These are phyloP conservation scores for Diaporthe eres DNA, from an alignment of 2,329 filamentous ascomycete genomes.

Conservation along the genomic window DNA sequence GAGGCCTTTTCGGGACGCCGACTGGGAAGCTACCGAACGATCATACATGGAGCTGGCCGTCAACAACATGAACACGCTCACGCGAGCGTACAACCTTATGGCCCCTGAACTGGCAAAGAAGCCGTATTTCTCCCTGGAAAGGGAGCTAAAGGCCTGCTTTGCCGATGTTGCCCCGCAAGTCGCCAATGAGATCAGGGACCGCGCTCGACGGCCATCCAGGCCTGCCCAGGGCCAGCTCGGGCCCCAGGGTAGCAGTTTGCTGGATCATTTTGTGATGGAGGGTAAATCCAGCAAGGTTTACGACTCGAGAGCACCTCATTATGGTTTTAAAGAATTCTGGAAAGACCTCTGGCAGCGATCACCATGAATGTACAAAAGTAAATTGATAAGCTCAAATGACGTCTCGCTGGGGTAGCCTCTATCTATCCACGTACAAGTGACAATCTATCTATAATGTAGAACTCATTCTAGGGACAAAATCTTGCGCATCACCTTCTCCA, in stretches of 20 bases:
- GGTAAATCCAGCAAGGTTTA: constrained; percentile 72
- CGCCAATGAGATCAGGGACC: constrained; percentile 78
- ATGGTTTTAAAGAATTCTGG: constrained; percentile 93
- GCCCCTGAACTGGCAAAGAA: constrained; percentile 94
- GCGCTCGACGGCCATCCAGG: constrained; percentile 67
- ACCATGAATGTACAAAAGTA: neutral
- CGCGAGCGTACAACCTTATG: constrained; percentile 94
- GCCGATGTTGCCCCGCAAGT: constrained; percentile 87
- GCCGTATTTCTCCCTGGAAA: constrained; percentile 87
- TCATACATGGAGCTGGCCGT: constrained; percentile 84
- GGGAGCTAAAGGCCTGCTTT: constrained; percentile 86
- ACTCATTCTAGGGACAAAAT: constrained; percentile 39
- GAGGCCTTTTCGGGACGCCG: constrained; percentile 81
- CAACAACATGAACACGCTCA: constrained; percentile 81
- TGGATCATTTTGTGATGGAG: constrained; percentile 71
- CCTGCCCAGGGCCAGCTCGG: constrained; percentile 58
- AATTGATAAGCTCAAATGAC: neutral
- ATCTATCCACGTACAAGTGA: neutral
- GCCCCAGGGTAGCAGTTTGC: constrained; percentile 62
- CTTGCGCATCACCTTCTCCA: constrained; percentile 44
- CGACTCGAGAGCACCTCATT: constrained; percentile 81
- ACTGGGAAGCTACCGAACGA: constrained; percentile 80
- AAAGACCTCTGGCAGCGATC: constrained; percentile 75
- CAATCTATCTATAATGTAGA: constrained; percentile 15
- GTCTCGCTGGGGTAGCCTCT: neutral